Conservation (phyloP, 306 rosid genomes). For the Alnus rubra region DNA sequence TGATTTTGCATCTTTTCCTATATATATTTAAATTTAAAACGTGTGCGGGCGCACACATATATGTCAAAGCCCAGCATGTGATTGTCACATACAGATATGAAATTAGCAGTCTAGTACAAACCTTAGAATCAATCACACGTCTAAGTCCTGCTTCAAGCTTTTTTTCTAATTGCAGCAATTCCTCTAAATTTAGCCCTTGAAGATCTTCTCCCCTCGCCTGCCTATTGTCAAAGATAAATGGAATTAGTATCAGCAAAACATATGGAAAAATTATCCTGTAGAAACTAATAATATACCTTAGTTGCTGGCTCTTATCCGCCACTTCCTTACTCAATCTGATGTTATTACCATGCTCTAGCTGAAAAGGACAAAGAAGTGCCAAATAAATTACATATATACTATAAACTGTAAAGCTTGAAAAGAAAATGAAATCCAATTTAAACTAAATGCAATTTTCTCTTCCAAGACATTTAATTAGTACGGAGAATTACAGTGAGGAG, state of each 20-base stretch:
- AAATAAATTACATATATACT: background rate
- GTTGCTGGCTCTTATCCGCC: conserved; percentile 28
- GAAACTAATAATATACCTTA: conserved; percentile 31
- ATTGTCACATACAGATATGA: background rate
- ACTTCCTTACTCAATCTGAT: conserved; percentile 35
- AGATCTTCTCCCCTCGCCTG: conserved; percentile 43
- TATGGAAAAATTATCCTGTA: background rate
- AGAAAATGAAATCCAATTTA: background rate
- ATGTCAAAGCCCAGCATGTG: background rate
- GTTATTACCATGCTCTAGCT: conserved; percentile 29
- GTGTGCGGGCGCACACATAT: no score
- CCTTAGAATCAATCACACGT: conserved; percentile 42
- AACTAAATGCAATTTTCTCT: background rate
- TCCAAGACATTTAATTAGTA: no score
- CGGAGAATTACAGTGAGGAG: no score
- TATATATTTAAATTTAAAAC: no score
- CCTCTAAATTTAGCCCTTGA: conserved; percentile 32
- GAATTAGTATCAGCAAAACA: background rate
- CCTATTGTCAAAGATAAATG: conserved; percentile 17
- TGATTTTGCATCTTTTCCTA: no score
- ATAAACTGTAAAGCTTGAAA: background rate
- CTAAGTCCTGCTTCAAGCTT: conserved; percentile 34
- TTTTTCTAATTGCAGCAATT: conserved; percentile 35
- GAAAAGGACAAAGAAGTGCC: background rate
- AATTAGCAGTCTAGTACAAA: background rate